These are phyloP conservation scores for Pyrrhoderma noxium DNA, from an alignment of 1,284 basidiomycete genomes.

Conservation along the genomic window DNA sequence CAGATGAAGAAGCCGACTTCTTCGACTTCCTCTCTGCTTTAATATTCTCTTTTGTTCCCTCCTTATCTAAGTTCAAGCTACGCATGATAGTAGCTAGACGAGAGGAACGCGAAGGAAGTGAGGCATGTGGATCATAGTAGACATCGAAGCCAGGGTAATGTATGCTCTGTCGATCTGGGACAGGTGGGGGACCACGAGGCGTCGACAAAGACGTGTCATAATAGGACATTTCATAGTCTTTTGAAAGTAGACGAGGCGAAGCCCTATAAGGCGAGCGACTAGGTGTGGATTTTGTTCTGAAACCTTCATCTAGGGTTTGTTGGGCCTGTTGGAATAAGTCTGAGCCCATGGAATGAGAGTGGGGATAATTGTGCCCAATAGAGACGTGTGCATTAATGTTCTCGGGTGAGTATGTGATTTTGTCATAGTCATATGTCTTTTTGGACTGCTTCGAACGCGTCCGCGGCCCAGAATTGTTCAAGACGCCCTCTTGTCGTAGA, in stretches of 20 bases:
- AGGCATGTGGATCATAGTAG: slow-evolving; percentile 43
- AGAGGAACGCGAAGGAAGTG: slow-evolving; percentile 20
- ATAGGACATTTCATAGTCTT: neutral
- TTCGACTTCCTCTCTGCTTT: slow-evolving; percentile 34
- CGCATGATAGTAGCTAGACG: neutral
- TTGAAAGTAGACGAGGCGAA: slow-evolving; percentile 15
- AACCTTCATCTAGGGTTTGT: too few relatives aligned
- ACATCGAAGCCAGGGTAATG: slow-evolving; percentile 72
- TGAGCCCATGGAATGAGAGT: too few relatives aligned
- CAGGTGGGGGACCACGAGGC: slow-evolving; percentile 39
- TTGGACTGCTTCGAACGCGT: neutral
- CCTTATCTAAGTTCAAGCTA: slow-evolving; percentile 10
- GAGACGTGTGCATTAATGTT: too few relatives aligned
- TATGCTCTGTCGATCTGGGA: slow-evolving; percentile 46
- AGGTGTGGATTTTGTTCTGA: slow-evolving; percentile 13
- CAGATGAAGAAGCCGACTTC: slow-evolving; percentile 29
- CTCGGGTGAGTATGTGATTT: too few relatives aligned
- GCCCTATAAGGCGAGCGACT: slow-evolving; percentile 20
- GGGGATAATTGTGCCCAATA: too few relatives aligned
- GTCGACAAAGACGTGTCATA: slow-evolving; percentile 24
- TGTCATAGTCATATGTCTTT: too few relatives aligned
- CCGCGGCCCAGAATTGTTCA: slow-evolving; percentile 28
- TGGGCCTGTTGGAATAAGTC: too few relatives aligned
- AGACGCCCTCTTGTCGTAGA: slow-evolving; percentile 47
- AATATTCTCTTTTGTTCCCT: slow-evolving; percentile 47